These are phyloP conservation scores for Phoenix dactylifera DNA, from an alignment of 176 grass and related monocot species.

Conservation along the genomic window DNA sequence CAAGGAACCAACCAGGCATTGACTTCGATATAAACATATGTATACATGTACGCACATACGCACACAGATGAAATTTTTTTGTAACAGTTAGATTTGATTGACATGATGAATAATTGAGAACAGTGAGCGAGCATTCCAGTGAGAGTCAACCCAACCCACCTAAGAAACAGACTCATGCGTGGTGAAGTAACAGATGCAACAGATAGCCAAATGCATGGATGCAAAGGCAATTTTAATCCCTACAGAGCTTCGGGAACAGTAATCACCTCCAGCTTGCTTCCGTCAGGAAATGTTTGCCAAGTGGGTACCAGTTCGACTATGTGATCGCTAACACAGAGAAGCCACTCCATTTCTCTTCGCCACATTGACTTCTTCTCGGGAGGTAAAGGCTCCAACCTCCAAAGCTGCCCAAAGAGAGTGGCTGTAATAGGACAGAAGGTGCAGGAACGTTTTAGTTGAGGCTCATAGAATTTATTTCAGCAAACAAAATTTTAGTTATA, in stretches of 20 bases:
- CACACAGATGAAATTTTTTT: no score
- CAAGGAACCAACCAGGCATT: no score
- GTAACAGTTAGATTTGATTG: no score
- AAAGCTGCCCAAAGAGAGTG: slow-evolving; percentile 90
- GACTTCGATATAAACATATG: no score
- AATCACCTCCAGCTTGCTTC: slow-evolving; percentile 75
- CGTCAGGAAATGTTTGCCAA: slow-evolving; percentile 93
- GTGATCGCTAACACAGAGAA: slow-evolving; percentile 89
- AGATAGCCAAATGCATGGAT: no score
- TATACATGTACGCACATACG: no score
- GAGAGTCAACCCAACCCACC: no score
- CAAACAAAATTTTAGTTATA: background rate
- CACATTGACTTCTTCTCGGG: slow-evolving; percentile 94
- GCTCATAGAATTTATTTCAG: background rate
- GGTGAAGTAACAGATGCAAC: no score
- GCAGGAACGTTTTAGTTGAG: background rate
- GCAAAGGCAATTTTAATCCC: no score
- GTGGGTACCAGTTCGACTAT: slow-evolving; percentile 78
- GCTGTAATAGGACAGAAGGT: slow-evolving; percentile 27
- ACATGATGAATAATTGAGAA: no score
- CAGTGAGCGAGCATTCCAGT: no score
- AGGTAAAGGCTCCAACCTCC: slow-evolving; percentile 76
- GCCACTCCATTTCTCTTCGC: slow-evolving; percentile 87
- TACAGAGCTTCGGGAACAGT: background rate
- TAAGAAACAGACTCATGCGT: no score